Evolutionary conservation across 2,329 filamentous ascomycete genomes (phyloP), one percentile per base, ranked within the genome.

Genomic region (Orbilia brochopaga): DNA sequence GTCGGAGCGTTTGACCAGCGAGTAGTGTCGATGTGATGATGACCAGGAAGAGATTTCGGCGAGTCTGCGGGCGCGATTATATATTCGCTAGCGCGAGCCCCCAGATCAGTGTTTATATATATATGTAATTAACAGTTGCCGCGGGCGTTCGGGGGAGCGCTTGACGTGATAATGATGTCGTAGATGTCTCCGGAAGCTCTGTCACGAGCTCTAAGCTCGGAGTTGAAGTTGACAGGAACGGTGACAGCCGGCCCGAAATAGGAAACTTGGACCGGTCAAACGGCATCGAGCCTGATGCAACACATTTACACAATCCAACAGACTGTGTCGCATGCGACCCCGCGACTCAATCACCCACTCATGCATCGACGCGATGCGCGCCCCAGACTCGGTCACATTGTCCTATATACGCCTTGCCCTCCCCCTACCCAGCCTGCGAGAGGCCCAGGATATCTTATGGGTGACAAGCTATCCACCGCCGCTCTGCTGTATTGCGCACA

Each of bases 231-330:
- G 61, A 48, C 63, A 54, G 50, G 58, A 51, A 56, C 21, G 44
- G 6, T 53, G 54, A 42, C 37, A 30, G 60, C 19, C 24, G 17
- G 11, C 24, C 32, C 56, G 30, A 65, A 72, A 55, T 7, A 6
- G 46, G 54, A n/a, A 62, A 58, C 52, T 52, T 23, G 21, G 21
- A 51, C 15, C 8, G 19, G 42, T 40, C 65, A 69, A 69, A 69
- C 65, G 61, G 56, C 6, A 6, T 44, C 57, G 55, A 15, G 24
- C n/a, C n/a, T n/a, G n/a, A n/a, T n/a, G 15, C 64, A 69, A 69
- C 64, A 59, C 65, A 40, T 50, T 15, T 7, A n/a, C 53, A 59
- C 57, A 70, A 70, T 63, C n/a, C 58, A 63, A 70, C 65, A 70
- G 40, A 15, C 5, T 4, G 15, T 4, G 15, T 21, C 13, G 17